These are phyloP conservation scores for Iris pallida DNA, from an alignment of 116 monocot genomes.

Conservation along the genomic window DNA sequence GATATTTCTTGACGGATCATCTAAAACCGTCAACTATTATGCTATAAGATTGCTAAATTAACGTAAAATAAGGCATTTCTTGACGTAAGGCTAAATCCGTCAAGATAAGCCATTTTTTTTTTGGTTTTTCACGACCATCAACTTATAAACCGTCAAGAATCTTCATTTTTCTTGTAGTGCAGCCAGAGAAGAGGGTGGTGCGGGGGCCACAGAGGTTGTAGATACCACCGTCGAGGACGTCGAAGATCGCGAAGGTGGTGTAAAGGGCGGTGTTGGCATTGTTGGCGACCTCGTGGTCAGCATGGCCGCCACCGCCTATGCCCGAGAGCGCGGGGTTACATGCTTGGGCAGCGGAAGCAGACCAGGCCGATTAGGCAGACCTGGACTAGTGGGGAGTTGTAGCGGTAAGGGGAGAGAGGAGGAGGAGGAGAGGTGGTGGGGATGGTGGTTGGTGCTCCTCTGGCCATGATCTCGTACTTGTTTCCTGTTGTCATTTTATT, in stretches of 20 bases:
- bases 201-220: slow-evolving; percentile 87
- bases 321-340: slow-evolving; percentile 99
- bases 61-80: too few species aligned
- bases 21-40: too few species aligned
- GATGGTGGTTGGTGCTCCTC: too few species aligned
- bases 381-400: slow-evolving; percentile 74
- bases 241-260: slow-evolving; percentile 79
- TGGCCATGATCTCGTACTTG: too few species aligned
- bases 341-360: slow-evolving; percentile 96
- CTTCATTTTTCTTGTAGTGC: too few species aligned
- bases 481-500: too few species aligned
- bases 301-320: slow-evolving; percentile 93
- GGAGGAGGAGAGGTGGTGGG: background rate
- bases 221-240: slow-evolving; percentile 70
- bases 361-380: slow-evolving; percentile 71
- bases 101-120: too few species aligned
- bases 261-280: slow-evolving; percentile 96
- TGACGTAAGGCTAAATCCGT: too few species aligned
- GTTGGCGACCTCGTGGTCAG: slow-evolving; percentile 68
- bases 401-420: slow-evolving; percentile 18
- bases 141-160: too few species aligned
- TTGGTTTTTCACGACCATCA: too few species aligned
- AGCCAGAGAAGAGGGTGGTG: slow-evolving; percentile 70
- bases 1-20: too few species aligned
- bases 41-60: too few species aligned